A percentile compares a stretch with the other conserved stretches of the same genome.
Conservation (phyloP, 2,329 filamentous ascomycete genomes). For the Purpureocillium lavendulum region DNA sequence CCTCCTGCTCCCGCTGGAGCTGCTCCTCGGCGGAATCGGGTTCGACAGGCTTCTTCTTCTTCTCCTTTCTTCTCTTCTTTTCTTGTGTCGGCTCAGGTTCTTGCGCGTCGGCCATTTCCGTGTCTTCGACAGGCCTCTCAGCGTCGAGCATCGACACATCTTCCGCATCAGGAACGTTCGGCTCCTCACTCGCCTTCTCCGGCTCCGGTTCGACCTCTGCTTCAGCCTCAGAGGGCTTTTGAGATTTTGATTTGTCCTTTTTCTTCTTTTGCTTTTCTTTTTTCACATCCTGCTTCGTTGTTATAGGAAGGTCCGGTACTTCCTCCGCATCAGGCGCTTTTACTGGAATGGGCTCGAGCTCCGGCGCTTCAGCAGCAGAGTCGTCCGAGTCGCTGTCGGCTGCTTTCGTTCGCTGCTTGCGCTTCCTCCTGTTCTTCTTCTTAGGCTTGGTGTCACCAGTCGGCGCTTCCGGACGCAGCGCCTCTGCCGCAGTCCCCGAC, state of each 20-base stretch:
- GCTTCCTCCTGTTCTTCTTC: conserved; percentile 26
- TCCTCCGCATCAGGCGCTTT: conserved; percentile 7
- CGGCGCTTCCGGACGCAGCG: conserved; percentile 3
- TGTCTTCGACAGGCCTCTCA: not conserved
- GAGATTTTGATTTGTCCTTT: not conserved
- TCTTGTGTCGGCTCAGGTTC: conserved; percentile 6
- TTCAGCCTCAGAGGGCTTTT: not conserved
- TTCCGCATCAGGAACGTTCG: not conserved
- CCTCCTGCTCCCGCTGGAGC: conserved; percentile 17
- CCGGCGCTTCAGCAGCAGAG: conserved; percentile 10
- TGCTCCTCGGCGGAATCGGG: conserved; percentile 12
- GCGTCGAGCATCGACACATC: conserved; percentile 5
- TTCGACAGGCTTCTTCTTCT: conserved; percentile 22
- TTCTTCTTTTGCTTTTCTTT: not conserved
- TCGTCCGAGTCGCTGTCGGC: conserved; percentile 10
- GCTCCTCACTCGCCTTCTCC: too few species aligned
- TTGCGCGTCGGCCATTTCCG: not conserved
- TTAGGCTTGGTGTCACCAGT: conserved; percentile 4
- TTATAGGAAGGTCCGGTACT: not conserved
- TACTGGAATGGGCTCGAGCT: conserved; percentile 1
- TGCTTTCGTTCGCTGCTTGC: conserved; percentile 20
- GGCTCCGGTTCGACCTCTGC: too few species aligned
- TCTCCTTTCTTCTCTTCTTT: conserved; percentile 15
- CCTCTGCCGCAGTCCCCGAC: conserved; percentile 5
- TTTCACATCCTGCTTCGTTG: not conserved